Conservation (phyloP, 371 early-diverging fungal genomes). For the Mortierella sp. region DNA sequence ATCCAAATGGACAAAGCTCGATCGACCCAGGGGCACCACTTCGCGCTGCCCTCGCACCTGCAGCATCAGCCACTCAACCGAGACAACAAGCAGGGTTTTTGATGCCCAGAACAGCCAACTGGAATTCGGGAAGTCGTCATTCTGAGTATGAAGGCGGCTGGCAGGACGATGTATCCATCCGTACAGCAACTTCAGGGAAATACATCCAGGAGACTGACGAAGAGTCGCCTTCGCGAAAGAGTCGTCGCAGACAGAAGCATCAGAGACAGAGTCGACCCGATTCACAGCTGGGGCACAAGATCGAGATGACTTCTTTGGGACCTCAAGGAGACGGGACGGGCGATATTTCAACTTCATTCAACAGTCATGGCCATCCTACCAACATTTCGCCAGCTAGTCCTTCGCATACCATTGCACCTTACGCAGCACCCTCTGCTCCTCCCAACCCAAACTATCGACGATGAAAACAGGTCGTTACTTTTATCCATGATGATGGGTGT, state of each 20-base stretch:
- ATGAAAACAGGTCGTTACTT: neutral
- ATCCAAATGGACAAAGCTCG: neutral
- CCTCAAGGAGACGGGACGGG: neutral
- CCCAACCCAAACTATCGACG: neutral
- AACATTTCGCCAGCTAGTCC: neutral
- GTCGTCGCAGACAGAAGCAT: neutral
- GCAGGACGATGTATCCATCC: slow-evolving; percentile 1
- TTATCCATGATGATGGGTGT: too few relatives aligned
- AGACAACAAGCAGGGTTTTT: neutral
- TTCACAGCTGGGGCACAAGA: slow-evolving; percentile 3
- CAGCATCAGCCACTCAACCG: neutral
- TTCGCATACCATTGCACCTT: neutral
- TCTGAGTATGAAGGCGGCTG: slow-evolving; percentile 4
- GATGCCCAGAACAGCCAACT: neutral
- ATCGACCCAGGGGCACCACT: neutral
- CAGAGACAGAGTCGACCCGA: neutral
- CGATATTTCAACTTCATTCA: neutral
- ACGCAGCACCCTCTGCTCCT: neutral
- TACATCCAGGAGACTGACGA: slow-evolving; percentile 6
- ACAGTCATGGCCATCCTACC: neutral
- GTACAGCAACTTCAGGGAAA: slow-evolving; percentile 1
- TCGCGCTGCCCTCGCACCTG: neutral
- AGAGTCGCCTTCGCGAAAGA: neutral
- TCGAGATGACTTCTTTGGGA: neutral
- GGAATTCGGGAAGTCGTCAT: neutral